These are phyloP conservation scores for Candida bentonensis DNA, from an alignment of 805 yeast genomes.

Conservation along the genomic window DNA sequence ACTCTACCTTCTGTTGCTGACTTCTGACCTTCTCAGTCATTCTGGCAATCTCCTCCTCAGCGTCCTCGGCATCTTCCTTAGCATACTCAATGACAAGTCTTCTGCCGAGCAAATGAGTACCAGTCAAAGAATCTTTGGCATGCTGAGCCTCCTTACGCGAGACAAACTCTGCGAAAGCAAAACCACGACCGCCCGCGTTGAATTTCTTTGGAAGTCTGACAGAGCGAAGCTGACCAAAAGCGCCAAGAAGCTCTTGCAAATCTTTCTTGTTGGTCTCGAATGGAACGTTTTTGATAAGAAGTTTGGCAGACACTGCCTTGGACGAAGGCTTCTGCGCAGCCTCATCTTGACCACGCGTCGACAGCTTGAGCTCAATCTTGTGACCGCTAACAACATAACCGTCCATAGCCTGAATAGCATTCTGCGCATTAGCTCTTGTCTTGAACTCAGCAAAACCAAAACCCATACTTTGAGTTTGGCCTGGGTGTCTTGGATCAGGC, in stretches of 20 bases:
- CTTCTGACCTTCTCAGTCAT: conserved; percentile 77
- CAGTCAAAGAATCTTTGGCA: conserved; percentile 87
- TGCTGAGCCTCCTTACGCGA: conserved; percentile 81
- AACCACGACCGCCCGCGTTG: conserved; percentile 90
- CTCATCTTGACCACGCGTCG: conserved; percentile 47
- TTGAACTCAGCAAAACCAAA: conserved; percentile 91
- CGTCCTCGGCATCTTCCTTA: conserved; percentile 63
- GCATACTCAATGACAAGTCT: conserved; percentile 89
- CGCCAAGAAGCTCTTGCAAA: conserved; percentile 79
- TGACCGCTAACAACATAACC: conserved; percentile 80
- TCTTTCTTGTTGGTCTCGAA: conserved; percentile 92
- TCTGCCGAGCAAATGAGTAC: conserved; percentile 94
- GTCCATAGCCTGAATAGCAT: conserved; percentile 61
- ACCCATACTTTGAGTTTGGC: conserved; percentile 79
- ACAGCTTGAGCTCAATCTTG: conserved; percentile 73
- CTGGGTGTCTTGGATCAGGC: conserved; percentile 66
- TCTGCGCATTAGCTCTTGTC: conserved; percentile 61
- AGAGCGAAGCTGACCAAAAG: conserved; percentile 88
- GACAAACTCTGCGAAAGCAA: conserved; percentile 90
- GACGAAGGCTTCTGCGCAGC: conserved; percentile 15
- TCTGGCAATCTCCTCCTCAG: conserved; percentile 78
- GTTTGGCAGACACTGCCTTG: conserved; percentile 34
- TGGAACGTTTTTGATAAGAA: conserved; percentile 91
- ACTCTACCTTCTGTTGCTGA: conserved; percentile 65
- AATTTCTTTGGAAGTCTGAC: conserved; percentile 94